Conservation (phyloP, 768 basidiomycete genomes). For the Boletus rex-veris region DNA sequence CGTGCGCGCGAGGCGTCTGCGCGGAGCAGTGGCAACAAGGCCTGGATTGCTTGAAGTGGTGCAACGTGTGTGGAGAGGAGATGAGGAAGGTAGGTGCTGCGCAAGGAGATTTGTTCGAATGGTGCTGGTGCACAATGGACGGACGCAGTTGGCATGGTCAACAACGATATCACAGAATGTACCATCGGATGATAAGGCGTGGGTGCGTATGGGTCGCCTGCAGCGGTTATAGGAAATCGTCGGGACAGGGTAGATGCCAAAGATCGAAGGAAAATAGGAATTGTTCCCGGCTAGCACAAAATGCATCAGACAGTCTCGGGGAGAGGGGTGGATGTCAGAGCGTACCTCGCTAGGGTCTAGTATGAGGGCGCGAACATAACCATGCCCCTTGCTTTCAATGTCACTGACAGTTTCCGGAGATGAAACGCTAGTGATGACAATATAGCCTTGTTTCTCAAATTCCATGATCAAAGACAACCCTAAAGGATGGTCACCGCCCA, state of each 20-base stretch:
- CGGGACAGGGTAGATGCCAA: conserved; percentile 76
- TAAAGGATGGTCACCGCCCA: conserved; percentile 75
- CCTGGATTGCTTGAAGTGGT: conserved; percentile 74
- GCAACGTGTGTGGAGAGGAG: conserved; percentile 72
- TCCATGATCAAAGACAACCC: conserved; percentile 70
- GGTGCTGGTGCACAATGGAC: conserved; percentile 47
- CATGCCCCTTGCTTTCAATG: conserved; percentile 64
- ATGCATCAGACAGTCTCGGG: conserved; percentile 2
- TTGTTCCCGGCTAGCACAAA: conserved; percentile 56
- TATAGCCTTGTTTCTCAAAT: conserved; percentile 75
- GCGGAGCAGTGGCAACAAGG: conserved; percentile 72
- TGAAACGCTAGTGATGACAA: conserved; percentile 77
- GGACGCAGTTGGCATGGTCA: conserved; percentile 51
- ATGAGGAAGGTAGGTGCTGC: conserved; percentile 62
- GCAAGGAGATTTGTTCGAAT: conserved; percentile 66
- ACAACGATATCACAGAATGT: conserved; percentile 73
- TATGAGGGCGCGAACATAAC: conserved; percentile 78
- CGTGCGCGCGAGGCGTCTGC: conserved; percentile 54
- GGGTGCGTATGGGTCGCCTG: conserved; percentile 78
- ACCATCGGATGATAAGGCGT: conserved; percentile 66
- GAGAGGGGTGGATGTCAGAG: background rate
- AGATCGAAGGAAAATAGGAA: conserved; percentile 77
- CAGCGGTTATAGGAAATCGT: conserved; percentile 71
- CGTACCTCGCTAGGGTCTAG: conserved; percentile 75
- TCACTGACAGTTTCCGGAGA: conserved; percentile 60